Conservation (phyloP, 2,329 filamentous ascomycete genomes). For the Onygenales sp. region DNA sequence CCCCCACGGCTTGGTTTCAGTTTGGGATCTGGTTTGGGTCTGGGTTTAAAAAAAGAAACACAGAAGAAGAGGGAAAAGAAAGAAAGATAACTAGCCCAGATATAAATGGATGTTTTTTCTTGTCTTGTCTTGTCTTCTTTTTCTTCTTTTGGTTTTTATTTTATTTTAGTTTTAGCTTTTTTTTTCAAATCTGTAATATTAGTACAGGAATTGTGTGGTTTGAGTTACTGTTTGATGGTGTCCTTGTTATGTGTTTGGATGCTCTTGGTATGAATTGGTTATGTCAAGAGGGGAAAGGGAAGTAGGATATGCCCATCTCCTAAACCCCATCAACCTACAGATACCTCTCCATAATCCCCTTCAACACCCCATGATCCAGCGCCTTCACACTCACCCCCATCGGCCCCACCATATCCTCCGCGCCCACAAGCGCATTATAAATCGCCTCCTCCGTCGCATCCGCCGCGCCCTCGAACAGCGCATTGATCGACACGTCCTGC, state of each 20-base stretch:
- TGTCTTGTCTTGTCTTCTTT: conserved; percentile 5
- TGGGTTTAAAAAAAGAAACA: neutral
- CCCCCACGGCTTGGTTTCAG: neutral
- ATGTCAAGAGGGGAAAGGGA: neutral
- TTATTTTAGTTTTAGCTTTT: conserved; percentile 1
- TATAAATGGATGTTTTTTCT: neutral
- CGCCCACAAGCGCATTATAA: conserved; percentile 54
- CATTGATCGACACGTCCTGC: conserved; percentile 52
- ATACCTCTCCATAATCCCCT: conserved; percentile 38
- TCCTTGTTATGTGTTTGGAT: no score
- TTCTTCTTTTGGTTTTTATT: conserved; percentile 8
- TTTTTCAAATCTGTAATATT: neutral
- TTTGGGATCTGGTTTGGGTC: neutral
- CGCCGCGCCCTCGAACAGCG: conserved; percentile 51
- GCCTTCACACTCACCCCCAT: conserved; percentile 42
- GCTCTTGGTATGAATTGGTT: no score
- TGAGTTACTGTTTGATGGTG: no score
- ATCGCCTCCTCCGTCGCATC: conserved; percentile 59
- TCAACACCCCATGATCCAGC: conserved; percentile 39
- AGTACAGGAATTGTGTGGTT: no score
- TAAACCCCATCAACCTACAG: neutral
- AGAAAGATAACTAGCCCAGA: no score
- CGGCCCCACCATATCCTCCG: conserved; percentile 49
- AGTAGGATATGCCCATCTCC: neutral
- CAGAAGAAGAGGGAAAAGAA: neutral